A percentile compares a stretch with the other conserved stretches of the same genome.
These are phyloP conservation scores for Priceomyces haplophilus DNA, from an alignment of 805 yeast species.

Conservation along the genomic window DNA sequence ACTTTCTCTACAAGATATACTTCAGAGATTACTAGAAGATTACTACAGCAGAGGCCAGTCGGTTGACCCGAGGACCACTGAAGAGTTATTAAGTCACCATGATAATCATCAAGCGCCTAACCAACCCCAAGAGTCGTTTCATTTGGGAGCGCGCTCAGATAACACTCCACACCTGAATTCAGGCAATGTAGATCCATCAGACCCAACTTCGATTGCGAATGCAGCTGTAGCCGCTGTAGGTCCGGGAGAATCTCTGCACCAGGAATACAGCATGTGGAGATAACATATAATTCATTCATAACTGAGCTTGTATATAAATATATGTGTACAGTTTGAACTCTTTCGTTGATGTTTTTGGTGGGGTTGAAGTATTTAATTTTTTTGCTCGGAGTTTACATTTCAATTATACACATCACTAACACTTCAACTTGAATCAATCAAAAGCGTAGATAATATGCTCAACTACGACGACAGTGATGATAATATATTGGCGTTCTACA, in stretches of 20 bases:
- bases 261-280: constrained; percentile 38
- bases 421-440: not conserved
- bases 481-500: constrained; percentile 29
- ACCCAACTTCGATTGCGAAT: constrained; percentile 33
- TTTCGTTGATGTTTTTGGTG: not conserved
- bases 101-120: not conserved
- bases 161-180: not conserved
- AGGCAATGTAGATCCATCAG: constrained; percentile 14
- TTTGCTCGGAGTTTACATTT: too few species aligned
- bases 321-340: not conserved
- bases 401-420: too few species aligned
- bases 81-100: constrained; percentile 1
- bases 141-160: not conserved
- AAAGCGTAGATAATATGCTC: constrained; percentile 18
- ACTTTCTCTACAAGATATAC: constrained; percentile 12
- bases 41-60: constrained; percentile 8
- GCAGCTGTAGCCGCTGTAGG: constrained; percentile 40
- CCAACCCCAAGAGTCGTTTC: constrained; percentile 1
- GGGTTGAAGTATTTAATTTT: not conserved
- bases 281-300: constrained; percentile 8
- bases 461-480: constrained; percentile 30
- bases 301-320: not conserved
- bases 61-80: constrained; percentile 5
- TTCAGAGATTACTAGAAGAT: constrained; percentile 15
- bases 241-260: constrained; percentile 27